Evolutionary conservation across 2,329 filamentous ascomycete genomes (phyloP).

Genomic region (Neospermospora avenae): DNA sequence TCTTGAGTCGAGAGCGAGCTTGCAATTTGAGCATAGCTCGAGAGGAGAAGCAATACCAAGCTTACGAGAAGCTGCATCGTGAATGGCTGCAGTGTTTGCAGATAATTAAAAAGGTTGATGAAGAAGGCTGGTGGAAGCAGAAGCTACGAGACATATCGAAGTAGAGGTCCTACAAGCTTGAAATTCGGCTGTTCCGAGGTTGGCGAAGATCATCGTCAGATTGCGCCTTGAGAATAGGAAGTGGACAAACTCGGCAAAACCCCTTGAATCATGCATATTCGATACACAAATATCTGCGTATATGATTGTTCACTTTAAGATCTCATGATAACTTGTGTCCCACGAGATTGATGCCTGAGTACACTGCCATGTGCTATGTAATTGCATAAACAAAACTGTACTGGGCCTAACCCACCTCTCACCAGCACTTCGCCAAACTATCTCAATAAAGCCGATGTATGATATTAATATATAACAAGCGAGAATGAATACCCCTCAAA

Average conservation of each 20-base stretch:
- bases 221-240: background rate
- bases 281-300: background rate
- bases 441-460: too few relatives aligned
- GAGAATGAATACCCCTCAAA: too few relatives aligned
- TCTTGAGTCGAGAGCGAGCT: slow-evolving; percentile 20
- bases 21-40: slow-evolving; percentile 13
- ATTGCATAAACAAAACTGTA: too few relatives aligned
- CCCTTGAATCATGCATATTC: background rate
- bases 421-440: too few relatives aligned
- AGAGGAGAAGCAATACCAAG: slow-evolving; percentile 16
- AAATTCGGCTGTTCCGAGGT: background rate
- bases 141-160: background rate
- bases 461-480: too few relatives aligned
- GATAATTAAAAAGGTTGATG: background rate
- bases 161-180: background rate
- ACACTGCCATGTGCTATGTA: too few relatives aligned
- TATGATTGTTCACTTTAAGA: too few relatives aligned
- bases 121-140: background rate
- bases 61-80: slow-evolving; percentile 25
- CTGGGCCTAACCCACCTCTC: too few relatives aligned
- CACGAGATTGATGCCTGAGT: too few relatives aligned
- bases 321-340: too few relatives aligned
- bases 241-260: background rate
- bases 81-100: background rate
- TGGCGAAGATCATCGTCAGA: background rate